Base-by-base conservation (phyloP, 1,284 basidiomycete genomes). In the Fomes fomentarius region DNA sequence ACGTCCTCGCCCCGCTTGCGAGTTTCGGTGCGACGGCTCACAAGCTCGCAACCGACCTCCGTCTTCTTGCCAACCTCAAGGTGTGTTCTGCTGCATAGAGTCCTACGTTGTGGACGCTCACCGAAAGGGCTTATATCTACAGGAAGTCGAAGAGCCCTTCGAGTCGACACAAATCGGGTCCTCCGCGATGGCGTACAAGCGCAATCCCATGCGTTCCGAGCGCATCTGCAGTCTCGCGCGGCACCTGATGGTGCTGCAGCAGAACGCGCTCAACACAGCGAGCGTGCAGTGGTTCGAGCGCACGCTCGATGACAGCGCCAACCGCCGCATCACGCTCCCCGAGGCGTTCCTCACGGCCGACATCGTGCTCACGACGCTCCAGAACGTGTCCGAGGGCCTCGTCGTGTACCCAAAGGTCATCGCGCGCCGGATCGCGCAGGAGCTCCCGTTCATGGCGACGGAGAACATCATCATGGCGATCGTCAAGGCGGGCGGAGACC, bases 401-500 rank as follows among this genome's bases (percentile, higher is more conserved):
- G 96, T 99, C 26, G 96, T 99, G 53, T 99, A 99, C 74, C 96
- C 96, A 15, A 89, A 88, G 68, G 96, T 99, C 62, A 99, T 99
- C 66, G 89, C 81, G 5, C 86, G 95, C 40, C 87, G 94, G 38
- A 96, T 99, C 70, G 74, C 86, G 19, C 93, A 97, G 72, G 97
- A 99, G 75, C 81, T 99, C 31, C 97, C 97, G 2, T 99, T 99
- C 82, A 99, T 99, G 97, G 93, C 93, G 3, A 96, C 95, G 3
- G 95, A 98, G 75, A 99, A 99, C 74, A 84, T 99, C 73, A 99
- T 99, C 78, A 99, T 99, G 97, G 95, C 95, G 11, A 89, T 99
- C 58, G 97, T 99, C 56, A 96, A 96, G 74, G 81, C 79, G 50
- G 96, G 96, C 37, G 97, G 96, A 1, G 96, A 99, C 72, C 82